Conservation (phyloP, 2,329 filamentous ascomycete species). For the Cadophora sp. region DNA sequence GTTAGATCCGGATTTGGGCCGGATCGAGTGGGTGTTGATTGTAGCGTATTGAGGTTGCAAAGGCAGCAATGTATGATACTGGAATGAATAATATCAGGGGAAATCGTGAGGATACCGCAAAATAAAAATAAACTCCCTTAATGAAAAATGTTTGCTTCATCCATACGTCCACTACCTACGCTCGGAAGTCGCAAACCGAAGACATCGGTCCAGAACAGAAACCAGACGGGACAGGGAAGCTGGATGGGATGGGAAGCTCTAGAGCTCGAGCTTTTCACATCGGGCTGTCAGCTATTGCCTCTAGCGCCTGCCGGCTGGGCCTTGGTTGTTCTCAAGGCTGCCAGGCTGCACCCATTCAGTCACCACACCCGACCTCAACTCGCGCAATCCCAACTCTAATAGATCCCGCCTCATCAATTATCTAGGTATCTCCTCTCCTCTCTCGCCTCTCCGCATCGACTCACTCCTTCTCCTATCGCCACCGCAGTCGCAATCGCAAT, state of each 20-base stretch:
- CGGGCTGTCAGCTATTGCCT: neutral
- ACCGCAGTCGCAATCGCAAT: neutral
- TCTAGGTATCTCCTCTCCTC: neutral
- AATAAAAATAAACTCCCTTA: too few relatives aligned
- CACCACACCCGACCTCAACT: slow-evolving; percentile 8
- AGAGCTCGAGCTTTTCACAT: neutral
- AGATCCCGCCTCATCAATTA: neutral
- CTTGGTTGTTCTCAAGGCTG: neutral
- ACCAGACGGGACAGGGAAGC: slow-evolving; percentile 12
- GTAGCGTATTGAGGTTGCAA: neutral
- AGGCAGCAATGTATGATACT: neutral
- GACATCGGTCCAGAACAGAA: neutral
- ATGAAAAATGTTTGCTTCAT: too few relatives aligned
- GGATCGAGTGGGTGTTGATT: neutral
- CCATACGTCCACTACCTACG: too few relatives aligned
- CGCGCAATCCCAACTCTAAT: neutral
- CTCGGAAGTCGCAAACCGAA: neutral
- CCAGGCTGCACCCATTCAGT: slow-evolving; percentile 1
- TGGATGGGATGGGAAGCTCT: neutral
- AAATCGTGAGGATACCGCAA: too few relatives aligned
- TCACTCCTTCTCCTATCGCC: neutral
- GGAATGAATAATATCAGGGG: too few relatives aligned
- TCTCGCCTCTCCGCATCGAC: neutral
- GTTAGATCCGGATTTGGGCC: too few relatives aligned
- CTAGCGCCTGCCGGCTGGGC: neutral